phyloP scores from a whole-genome alignment of 2,329 filamentous ascomycete species.

The Penicillium sp. region DNA sequence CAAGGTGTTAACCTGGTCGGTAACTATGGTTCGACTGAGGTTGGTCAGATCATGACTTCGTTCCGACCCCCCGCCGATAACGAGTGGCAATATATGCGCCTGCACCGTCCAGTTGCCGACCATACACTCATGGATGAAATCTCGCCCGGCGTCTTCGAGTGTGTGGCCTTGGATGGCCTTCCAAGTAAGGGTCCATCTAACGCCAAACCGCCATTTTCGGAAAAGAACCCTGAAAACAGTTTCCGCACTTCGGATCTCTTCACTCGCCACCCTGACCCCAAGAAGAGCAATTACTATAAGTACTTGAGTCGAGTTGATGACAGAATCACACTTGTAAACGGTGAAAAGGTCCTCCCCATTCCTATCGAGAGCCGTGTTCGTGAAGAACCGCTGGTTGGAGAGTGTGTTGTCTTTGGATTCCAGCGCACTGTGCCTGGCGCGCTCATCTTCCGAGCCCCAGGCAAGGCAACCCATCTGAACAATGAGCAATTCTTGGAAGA shows the following conservation, averaged over 20 bases:
- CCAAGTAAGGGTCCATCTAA: slow-evolving; percentile 51
- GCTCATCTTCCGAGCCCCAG: slow-evolving; percentile 53
- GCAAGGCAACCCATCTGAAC: slow-evolving; percentile 55
- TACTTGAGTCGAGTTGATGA: slow-evolving; percentile 53
- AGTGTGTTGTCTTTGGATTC: slow-evolving; percentile 62
- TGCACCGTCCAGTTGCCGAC: slow-evolving; percentile 44
- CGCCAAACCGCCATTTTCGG: slow-evolving; percentile 36
- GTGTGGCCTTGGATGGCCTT: slow-evolving; percentile 39
- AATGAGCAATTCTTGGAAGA: slow-evolving; percentile 47
- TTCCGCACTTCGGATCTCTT: slow-evolving; percentile 63
- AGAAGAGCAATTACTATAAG: slow-evolving; percentile 46
- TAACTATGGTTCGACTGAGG: slow-evolving; percentile 59
- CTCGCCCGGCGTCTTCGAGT: slow-evolving; percentile 44
- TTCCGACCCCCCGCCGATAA: slow-evolving; percentile 57
- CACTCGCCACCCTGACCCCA: slow-evolving; percentile 44
- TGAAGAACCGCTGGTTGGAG: slow-evolving; percentile 57
- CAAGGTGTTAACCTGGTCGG: slow-evolving; percentile 54
- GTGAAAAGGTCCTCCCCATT: slow-evolving; percentile 55
- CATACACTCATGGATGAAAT: slow-evolving; percentile 48
- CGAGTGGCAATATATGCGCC: slow-evolving; percentile 64
- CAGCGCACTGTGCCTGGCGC: slow-evolving; percentile 56
- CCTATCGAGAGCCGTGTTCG: slow-evolving; percentile 59
- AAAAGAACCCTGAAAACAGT: slow-evolving; percentile 54
- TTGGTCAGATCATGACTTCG: slow-evolving; percentile 65
- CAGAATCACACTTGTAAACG: slow-evolving; percentile 53